Conservation (phyloP, 306 rosid genomes). For the Prunus kanzakura region DNA sequence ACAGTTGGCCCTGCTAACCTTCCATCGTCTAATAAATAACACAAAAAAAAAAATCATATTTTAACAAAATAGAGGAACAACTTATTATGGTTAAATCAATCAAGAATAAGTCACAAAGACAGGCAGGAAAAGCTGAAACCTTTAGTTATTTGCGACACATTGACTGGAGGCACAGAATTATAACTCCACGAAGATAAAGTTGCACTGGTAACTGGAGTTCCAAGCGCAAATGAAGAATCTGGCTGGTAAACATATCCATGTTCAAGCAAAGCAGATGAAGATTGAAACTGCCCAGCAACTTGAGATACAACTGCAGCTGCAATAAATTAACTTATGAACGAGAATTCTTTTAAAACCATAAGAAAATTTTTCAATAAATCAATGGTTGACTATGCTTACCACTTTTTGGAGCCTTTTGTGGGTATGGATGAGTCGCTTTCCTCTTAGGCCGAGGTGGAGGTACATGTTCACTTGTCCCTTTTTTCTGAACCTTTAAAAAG, state of each 20-base stretch:
- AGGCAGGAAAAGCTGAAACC: constrained; percentile 45
- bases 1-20: constrained; percentile 38
- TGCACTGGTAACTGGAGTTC: constrained; percentile 47
- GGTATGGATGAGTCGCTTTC: constrained; percentile 94
- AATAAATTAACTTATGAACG: constrained; percentile 19
- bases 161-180: constrained; percentile 41
- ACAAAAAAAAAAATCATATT: not conserved
- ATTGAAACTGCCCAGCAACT: constrained; percentile 41
- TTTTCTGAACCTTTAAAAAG: constrained; percentile 90
- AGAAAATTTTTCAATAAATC: constrained; percentile 10
- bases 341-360: constrained; percentile 1
- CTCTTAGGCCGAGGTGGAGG: constrained; percentile 98
- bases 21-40: constrained; percentile 46
- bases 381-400: constrained; percentile 34
- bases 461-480: constrained; percentile 83
- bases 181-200: constrained; percentile 66
- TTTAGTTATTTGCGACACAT: constrained; percentile 45
- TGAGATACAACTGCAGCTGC: constrained; percentile 53
- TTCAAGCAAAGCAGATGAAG: constrained; percentile 55
- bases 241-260: constrained; percentile 48
- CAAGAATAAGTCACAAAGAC: not conserved
- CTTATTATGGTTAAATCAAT: not conserved
- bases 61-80: not conserved
- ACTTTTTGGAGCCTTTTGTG: constrained; percentile 85
- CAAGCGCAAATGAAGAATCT: constrained; percentile 60